Conservation (phyloP, 805 yeast genomes). For the Schwanniomyces vanrijiae region DNA sequence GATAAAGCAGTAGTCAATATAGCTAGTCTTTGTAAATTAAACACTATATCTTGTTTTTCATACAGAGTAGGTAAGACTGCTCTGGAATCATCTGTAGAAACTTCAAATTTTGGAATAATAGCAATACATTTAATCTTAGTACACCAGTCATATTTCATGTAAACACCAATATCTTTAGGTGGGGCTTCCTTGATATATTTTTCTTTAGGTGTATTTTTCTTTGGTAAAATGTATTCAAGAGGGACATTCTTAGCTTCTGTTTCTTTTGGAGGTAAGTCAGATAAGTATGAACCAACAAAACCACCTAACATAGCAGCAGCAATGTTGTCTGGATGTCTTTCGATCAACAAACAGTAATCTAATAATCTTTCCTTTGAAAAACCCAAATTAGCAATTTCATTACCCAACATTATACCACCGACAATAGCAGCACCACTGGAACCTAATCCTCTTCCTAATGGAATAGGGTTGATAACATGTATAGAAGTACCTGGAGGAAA, state of each 20-base stretch:
- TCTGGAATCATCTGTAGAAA: constrained; percentile 88
- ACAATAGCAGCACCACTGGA: constrained; percentile 98
- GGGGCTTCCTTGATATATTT: constrained; percentile 45
- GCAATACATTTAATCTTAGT: constrained; percentile 82
- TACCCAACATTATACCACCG: constrained; percentile 90
- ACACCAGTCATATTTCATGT: constrained; percentile 83
- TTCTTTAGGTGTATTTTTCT: constrained; percentile 59
- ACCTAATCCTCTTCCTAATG: constrained; percentile 95
- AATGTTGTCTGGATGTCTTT: constrained; percentile 97
- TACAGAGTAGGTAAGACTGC: constrained; percentile 84
- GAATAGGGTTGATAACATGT: constrained; percentile 86
- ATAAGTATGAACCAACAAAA: constrained; percentile 90
- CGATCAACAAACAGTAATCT: constrained; percentile 95
- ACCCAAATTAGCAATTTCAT: constrained; percentile 73
- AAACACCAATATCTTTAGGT: constrained; percentile 84
- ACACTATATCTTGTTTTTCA: constrained; percentile 78
- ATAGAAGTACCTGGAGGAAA: constrained; percentile 86
- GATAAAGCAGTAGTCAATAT: constrained; percentile 90
- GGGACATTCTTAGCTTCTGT: constrained; percentile 79
- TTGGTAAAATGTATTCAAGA: constrained; percentile 78
- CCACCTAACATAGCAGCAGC: constrained; percentile 99
- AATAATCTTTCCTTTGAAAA: constrained; percentile 74
- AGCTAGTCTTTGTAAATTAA: constrained; percentile 91
- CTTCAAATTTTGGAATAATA: constrained; percentile 91
- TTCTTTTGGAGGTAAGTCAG: constrained; percentile 75